Evolutionary conservation across 768 basidiomycete species (phyloP).

Genomic region (Naematelia aurantialba): DNA sequence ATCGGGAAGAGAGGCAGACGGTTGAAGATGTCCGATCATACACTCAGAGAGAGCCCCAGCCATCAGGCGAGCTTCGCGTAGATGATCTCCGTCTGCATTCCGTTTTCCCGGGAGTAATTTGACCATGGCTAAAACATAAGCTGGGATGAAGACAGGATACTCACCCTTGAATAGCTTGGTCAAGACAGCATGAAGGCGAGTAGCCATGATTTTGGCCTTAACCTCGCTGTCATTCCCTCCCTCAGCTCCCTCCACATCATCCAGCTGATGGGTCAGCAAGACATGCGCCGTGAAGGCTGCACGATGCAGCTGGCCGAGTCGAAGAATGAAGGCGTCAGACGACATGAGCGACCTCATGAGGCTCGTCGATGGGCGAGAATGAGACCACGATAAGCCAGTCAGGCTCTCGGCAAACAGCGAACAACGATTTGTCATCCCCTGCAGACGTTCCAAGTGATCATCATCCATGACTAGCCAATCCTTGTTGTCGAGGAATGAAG

Average conservation of each 20-base stretch:
- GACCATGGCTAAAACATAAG: slow-evolving; percentile 63
- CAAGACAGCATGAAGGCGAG: slow-evolving; percentile 68
- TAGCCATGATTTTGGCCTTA: slow-evolving; percentile 70
- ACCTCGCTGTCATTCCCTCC: slow-evolving; percentile 16
- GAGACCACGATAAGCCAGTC: slow-evolving; percentile 72
- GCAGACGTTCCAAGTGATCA: background rate
- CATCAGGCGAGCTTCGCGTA: slow-evolving; percentile 69
- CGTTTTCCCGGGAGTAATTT: slow-evolving; percentile 77
- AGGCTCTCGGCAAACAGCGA: background rate
- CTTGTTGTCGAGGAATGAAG: background rate
- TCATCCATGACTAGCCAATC: background rate
- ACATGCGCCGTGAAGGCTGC: slow-evolving; percentile 83
- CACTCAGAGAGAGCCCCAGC: slow-evolving; percentile 68
- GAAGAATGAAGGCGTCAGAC: slow-evolving; percentile 61
- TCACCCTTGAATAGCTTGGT: slow-evolving; percentile 83
- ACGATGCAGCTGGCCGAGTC: slow-evolving; percentile 76
- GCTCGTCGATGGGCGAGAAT: slow-evolving; percentile 69
- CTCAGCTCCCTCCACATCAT: slow-evolving; percentile 52
- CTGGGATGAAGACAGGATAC: slow-evolving; percentile 16
- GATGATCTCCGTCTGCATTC: slow-evolving; percentile 69
- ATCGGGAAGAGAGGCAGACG: background rate
- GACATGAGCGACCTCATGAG: slow-evolving; percentile 72
- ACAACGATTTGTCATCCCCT: background rate
- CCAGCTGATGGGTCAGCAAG: slow-evolving; percentile 61
- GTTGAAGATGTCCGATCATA: slow-evolving; percentile 65